These are phyloP conservation scores for Debaryomycetaceae sp. DNA, from an alignment of 1,139 yeast genomes.

Conservation along the genomic window DNA sequence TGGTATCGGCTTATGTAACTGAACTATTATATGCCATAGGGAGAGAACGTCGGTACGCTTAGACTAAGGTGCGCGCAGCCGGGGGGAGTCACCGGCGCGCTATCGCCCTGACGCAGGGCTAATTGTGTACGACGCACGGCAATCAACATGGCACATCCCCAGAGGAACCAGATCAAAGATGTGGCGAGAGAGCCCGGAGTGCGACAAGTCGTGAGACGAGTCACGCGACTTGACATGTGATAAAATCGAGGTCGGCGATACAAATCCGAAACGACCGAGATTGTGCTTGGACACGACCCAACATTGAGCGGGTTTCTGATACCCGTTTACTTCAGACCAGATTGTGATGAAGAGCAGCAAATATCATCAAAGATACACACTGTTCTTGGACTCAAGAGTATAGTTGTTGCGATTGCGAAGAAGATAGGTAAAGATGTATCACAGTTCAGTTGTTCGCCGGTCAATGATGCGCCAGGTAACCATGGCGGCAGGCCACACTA, in stretches of 20 bases:
- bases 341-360: not conserved
- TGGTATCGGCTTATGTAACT: not conserved
- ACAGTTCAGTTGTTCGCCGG: constrained; percentile 7
- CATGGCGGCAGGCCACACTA: constrained; percentile 1
- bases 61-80: no score
- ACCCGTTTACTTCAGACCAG: constrained; percentile 1
- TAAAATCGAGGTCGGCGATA: constrained; percentile 1
- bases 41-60: no score
- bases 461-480: not conserved
- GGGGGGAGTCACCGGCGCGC: no score
- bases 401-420: constrained; percentile 1
- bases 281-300: not conserved
- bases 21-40: not conserved
- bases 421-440: constrained; percentile 1
- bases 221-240: no score
- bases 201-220: no score
- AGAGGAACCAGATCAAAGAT: no score
- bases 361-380: not conserved
- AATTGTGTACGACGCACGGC: no score
- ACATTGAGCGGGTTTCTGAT: constrained; percentile 5
- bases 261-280: constrained; percentile 3
- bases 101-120: no score
- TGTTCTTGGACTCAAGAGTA: not conserved
- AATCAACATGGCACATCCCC: no score
- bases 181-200: no score